Conservation (phyloP, 129 eudicot species). For the sunflower (Helianthus annuus) region HanXRQr2.0-SUNRISE NC_035446.2:130901347-130901846, state of each 20-base stretch:
- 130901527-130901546: background rate
- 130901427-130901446: background rate
- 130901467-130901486: background rate
- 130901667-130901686: background rate
- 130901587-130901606: background rate
- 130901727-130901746: background rate
- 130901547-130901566: background rate
- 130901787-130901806: slow-evolving; percentile 12
- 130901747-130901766: fast-evolving
- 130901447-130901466: background rate
- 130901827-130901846: background rate
- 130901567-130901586: background rate
- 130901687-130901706: background rate
- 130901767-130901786: background rate
- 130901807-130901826: background rate
- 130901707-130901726: background rate
- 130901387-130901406: background rate
- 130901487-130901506: background rate
- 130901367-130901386: background rate
- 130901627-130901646: slow-evolving; percentile 16
- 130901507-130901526: background rate
- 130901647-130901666: background rate
- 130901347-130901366: background rate
- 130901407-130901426: background rate
- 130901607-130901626: background rate